Conservation (phyloP, 75 land plant genomes). For the Isoetes taiwanensis region DNA sequence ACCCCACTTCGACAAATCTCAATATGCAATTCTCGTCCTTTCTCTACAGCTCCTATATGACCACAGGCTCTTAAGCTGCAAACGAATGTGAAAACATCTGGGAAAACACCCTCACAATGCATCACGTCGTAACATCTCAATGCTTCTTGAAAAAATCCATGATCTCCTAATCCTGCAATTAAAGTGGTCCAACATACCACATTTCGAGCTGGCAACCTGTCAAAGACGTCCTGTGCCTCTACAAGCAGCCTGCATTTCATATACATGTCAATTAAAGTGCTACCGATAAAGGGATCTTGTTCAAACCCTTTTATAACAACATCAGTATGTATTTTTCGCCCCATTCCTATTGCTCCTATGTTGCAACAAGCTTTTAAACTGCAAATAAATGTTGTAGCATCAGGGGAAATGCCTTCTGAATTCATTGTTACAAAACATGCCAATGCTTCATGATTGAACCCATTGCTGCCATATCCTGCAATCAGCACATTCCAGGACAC, state of each 20-base stretch:
- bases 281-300: neutral
- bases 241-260: no score
- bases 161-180: no score
- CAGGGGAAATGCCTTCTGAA: neutral
- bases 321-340: neutral
- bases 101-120: neutral
- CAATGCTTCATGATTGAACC: neutral
- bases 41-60: neutral
- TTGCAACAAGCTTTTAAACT: constrained; percentile 18
- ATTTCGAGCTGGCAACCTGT: no score
- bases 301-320: neutral
- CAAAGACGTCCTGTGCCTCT: no score
- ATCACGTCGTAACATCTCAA: no score
- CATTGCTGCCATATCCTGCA: neutral
- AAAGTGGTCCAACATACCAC: no score
- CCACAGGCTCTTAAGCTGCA: constrained; percentile 1
- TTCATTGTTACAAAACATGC: neutral
- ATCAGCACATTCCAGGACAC: neutral
- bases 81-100: neutral
- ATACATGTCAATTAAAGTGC: no score
- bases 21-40: neutral
- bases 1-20: neutral
- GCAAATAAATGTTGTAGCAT: neutral
- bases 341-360: constrained; percentile 3
- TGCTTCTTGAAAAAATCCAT: no score